Evolutionary conservation across 345 rosid genomes (phyloP).

Genomic region (Laguncularia racemosa): DNA sequence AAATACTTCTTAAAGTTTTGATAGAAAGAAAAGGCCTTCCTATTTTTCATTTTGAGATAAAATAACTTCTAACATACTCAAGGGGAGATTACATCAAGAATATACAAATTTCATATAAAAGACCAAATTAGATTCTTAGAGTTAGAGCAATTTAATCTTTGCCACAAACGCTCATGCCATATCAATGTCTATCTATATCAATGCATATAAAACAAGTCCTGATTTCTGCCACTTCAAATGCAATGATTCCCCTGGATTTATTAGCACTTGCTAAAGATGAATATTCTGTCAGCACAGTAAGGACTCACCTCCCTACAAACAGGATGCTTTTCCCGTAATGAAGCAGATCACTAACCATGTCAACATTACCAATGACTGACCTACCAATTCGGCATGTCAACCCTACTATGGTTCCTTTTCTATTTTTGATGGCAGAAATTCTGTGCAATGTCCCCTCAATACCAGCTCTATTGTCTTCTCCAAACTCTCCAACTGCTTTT

Average conservation of each 20-base stretch:
- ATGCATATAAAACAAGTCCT: no score
- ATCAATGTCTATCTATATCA: no score
- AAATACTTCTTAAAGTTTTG: no score
- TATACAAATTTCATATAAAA: no score
- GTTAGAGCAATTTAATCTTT: no score
- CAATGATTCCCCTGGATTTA: neutral
- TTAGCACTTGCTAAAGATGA: neutral
- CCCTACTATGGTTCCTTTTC: constrained; percentile 50
- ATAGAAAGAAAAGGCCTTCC: no score
- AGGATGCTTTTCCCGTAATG: constrained; percentile 55
- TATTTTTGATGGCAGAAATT: constrained; percentile 53
- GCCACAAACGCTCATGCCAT: no score
- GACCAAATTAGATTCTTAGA: no score
- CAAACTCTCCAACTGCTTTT: constrained; percentile 51
- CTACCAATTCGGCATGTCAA: constrained; percentile 63
- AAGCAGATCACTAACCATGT: constrained; percentile 58
- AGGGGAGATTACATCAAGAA: no score
- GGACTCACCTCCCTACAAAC: constrained; percentile 51
- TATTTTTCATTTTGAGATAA: no score
- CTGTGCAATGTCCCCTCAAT: constrained; percentile 66
- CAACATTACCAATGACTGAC: constrained; percentile 54
- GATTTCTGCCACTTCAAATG: no score
- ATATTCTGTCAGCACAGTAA: neutral
- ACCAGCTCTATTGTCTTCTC: constrained; percentile 60
- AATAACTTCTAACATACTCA: no score